A percentile compares a stretch with the other conserved stretches of the same genome.
These are phyloP conservation scores for Saturnispora serradocipensis DNA, from an alignment of 805 yeast genomes.

Conservation along the genomic window DNA sequence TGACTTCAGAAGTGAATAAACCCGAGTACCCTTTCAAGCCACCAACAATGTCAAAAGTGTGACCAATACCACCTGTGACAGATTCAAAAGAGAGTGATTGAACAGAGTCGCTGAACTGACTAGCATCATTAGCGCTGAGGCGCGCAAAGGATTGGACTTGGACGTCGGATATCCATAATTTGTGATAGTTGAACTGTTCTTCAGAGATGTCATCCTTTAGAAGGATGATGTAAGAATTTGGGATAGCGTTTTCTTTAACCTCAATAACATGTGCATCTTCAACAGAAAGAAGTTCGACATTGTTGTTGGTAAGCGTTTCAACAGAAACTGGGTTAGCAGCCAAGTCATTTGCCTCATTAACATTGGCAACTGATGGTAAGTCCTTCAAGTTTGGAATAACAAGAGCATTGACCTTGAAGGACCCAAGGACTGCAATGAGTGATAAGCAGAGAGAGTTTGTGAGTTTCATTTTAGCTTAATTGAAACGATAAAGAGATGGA, in stretches of 20 bases:
- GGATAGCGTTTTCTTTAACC: constrained; percentile 41
- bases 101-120: constrained; percentile 25
- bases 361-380: constrained; percentile 9
- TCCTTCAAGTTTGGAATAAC: constrained; percentile 16
- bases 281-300: constrained; percentile 12
- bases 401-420: constrained; percentile 13
- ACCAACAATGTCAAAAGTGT: constrained; percentile 47
- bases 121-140: constrained; percentile 13
- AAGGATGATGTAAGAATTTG: constrained; percentile 77
- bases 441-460: constrained; percentile 12
- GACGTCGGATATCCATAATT: constrained; percentile 49
- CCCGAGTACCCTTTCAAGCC: constrained; percentile 78
- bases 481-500: not conserved
- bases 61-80: constrained; percentile 45
- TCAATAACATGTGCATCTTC: constrained; percentile 38
- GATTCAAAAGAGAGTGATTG: constrained; percentile 14
- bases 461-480: constrained; percentile 11
- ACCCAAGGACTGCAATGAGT: constrained; percentile 13
- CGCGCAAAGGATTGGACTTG: constrained; percentile 35
- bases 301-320: constrained; percentile 3
- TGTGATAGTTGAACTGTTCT: constrained; percentile 54
- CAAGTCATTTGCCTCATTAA: constrained; percentile 17
- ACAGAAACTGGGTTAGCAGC: constrained; percentile 27
- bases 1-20: constrained; percentile 62
- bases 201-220: constrained; percentile 56